Base-by-base conservation (phyloP, 1,284 basidiomycete genomes). In the Cutaneotrichosporon daszewskae region DNA sequence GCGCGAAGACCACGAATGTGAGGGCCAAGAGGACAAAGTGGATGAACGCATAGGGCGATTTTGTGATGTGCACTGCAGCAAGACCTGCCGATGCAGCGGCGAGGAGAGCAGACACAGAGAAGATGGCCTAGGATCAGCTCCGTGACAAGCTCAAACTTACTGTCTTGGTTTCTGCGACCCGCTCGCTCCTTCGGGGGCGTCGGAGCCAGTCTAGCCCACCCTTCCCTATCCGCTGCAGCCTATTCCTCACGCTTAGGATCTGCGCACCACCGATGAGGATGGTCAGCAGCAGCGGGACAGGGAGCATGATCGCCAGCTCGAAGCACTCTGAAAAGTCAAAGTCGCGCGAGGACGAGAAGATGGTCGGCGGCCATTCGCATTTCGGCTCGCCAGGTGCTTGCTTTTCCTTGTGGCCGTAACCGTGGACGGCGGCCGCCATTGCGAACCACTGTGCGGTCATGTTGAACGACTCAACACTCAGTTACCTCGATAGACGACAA, bases 321-420 rank as follows among this genome's bases (percentile, higher is more conserved):
- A 87, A 88, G 68, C 91, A 96, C 7, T 80, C 78, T 1, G 88
- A 85, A 12, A 85, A 62, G 69, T 95, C 90, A 59, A 90, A 86
- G 20, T 79, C 74, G 44, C 86, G 78, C 0, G 71, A 53, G 7
- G 57, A 64, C 8, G 86, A 89, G 32, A 66, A 37, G 36, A 65
- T 49, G 16, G 49, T 36, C 22, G 60, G 47, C 0, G 67, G 67
- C 62, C 64, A 69, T 1, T 45, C 31, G 45, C 66, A 68, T 20
- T 28, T 28, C 13, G 41, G 45, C 22, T 33, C 38, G 16, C 47
- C 50, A 3, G 41, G 40, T 8, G 27, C n/a, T 3, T 31, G 17
- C n/a, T n/a, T 6, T n/a, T n/a, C 9, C 8, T 31, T 8, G 28
- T 34, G 22, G 31, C 39, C 8, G 24, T 37, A 25, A 33, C 37